Evolutionary conservation across 1,139 yeast genomes (phyloP), one percentile per base, ranked within the genome.

Genomic region (Ogataea hybrid): DNA sequence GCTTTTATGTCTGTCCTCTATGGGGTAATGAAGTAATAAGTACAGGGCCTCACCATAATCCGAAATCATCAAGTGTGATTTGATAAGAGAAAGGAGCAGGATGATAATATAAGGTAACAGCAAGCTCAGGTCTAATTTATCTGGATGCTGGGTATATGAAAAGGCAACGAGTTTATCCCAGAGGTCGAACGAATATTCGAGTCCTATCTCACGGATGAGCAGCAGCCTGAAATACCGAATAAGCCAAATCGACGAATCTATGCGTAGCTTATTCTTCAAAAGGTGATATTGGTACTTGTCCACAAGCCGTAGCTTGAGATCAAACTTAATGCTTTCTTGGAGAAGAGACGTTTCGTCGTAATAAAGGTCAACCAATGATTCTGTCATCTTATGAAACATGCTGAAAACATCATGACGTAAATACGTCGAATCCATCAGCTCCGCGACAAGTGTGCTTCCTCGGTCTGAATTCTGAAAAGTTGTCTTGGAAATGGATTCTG

Each of bases 231-330:
- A 73, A 69, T 81, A 83, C 42, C 89, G 62, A 22, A 83, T 77
- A 16, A 81, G 65, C 89, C 89, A 83, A 25, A 83, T 67, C 44
- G 81, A 79, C 7, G 83, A 72, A 45, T 80, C 84, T 5, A 80
- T 60, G 42, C 68, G 70, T 43, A 79, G 65, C 50, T 73, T 79
- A 54, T 72, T 76, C 65, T 73, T 70, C 48, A 74, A 62, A 43
- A 72, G 43, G 44, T 59, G 58, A 42, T 64, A 68, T 4, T 68
- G 48, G 36, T 52, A 49, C 35, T 51, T 48, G 35, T 61, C 65
- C 2, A 65, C 61, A 35, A 67, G 65, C 23, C 68, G 63, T 16
- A 70, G 59, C 45, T 73, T 69, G 46, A 83, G 68, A 23, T 69
- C 64, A 46, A 77, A 78, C 64, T 77, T 50, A 68, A 78, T 60